Evolutionary conservation across 345 rosid species (phyloP).

Genomic region (Ricinus communis): DNA sequence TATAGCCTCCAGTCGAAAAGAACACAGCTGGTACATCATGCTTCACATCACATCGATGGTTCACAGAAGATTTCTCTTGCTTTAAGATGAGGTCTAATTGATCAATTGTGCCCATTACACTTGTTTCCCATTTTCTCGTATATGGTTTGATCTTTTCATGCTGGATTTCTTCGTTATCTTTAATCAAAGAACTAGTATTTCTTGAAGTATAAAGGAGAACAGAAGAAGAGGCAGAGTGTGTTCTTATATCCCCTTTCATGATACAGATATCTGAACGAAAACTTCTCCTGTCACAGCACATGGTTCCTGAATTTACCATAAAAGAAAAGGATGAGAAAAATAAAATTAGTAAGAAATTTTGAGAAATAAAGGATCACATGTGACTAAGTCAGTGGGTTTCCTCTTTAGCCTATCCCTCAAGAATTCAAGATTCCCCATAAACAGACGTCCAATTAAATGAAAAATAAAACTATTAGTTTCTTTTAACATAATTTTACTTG

Average conservation of each 20-base stretch:
- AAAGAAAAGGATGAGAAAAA: slow-evolving; percentile 6
- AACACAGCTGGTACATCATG: slow-evolving; percentile 72
- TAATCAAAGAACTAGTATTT: slow-evolving; percentile 12
- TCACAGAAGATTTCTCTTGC: slow-evolving; percentile 19
- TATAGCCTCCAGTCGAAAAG: slow-evolving; percentile 85
- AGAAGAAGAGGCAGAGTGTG: slow-evolving; percentile 61
- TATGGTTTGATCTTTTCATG: slow-evolving; percentile 70
- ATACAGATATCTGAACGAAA: slow-evolving; percentile 62
- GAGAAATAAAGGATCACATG: neutral
- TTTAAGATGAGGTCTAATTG: slow-evolving; percentile 54
- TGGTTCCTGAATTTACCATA: slow-evolving; percentile 50
- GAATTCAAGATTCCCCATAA: too few species aligned
- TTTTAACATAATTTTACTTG: neutral
- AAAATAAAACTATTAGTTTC: neutral
- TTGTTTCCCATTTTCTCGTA: slow-evolving; percentile 83
- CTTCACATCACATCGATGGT: slow-evolving; percentile 48
- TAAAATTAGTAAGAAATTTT: neutral
- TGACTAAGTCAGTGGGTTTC: neutral
- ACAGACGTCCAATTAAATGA: neutral
- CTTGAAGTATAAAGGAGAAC: slow-evolving; percentile 51
- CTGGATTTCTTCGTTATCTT: slow-evolving; percentile 28
- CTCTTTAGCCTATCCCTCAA: neutral
- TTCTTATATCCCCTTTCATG: slow-evolving; percentile 77
- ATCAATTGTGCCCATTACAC: slow-evolving; percentile 66
- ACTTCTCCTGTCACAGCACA: slow-evolving; percentile 74